Evolutionary conservation across 2,329 filamentous ascomycete species (phyloP).

Genomic region (Aureobasidium sp.): DNA sequence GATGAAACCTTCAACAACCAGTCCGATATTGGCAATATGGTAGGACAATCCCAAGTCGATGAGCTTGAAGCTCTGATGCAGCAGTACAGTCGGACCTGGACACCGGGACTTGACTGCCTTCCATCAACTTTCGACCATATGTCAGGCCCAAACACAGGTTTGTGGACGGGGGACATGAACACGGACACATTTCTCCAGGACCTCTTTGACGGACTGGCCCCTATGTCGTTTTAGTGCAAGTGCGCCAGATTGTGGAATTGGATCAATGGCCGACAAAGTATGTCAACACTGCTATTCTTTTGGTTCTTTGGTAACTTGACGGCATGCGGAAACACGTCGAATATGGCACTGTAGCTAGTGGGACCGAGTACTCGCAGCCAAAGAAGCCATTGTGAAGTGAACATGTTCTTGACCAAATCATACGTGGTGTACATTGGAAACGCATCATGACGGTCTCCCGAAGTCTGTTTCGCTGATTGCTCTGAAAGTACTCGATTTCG

Average conservation of each 20-base stretch:
- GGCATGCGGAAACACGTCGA: not conserved
- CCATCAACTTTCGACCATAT: not conserved
- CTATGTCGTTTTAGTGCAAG: not conserved
- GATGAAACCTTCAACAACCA: not conserved
- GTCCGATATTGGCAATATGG: too few species aligned
- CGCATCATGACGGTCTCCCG: not conserved
- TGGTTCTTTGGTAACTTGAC: not conserved
- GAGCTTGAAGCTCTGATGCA: not conserved
- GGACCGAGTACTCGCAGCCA: not conserved
- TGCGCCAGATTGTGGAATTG: too few species aligned
- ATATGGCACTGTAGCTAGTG: not conserved
- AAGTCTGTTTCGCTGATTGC: not conserved
- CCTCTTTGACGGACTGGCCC: not conserved
- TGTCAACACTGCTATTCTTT: too few species aligned
- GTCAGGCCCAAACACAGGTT: not conserved
- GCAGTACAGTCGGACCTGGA: not conserved
- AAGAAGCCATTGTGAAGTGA: not conserved
- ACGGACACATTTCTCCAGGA: not conserved
- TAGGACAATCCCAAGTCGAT: not conserved
- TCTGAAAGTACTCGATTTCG: not conserved
- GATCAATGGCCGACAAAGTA: too few species aligned
- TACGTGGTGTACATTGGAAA: not conserved
- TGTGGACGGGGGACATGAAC: conserved; percentile 1
- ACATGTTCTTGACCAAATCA: not conserved
- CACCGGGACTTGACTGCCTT: not conserved